Base-by-base conservation (phyloP, 257 asterid genomes). In the Solanum gandarillasii region DNA sequence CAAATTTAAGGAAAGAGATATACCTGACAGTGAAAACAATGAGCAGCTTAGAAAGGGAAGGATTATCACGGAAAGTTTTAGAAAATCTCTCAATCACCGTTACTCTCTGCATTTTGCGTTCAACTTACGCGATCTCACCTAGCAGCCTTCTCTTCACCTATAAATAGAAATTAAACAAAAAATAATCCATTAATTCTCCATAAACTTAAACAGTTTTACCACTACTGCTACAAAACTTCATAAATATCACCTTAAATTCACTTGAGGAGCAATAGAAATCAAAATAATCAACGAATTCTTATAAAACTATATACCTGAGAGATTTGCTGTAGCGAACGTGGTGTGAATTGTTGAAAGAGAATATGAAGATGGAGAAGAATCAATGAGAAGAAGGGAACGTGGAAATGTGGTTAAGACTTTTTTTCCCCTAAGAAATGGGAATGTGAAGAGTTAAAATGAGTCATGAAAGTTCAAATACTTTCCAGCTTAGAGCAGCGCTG, bases 1-100 rank as follows among this genome's bases (percentile, higher is more conserved):
- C 10, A 35, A 14, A 74, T 3, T 20, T 5, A 8, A 32, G 25
- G 78, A 31, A 74, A 74, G 1, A 43, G 16, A 65, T 25, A 14
- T 91, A 95, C 98, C 98, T 91, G 88, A 94, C 92, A 52, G 96
- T 90, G 91, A 94, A 91, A 82, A 94, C 94, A 68, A 94, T 78
- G 87, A 95, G 88, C 87, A 91, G 87, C 93, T 91, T 94, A 73
- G 95, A 91, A 36, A 94, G 85, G 79, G 97, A 86, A 74, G 95
- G 88, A 94, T 92, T 92, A 7, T 92, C 95, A 23, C 95, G 92
- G 84, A 92, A 93, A 48, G 87, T 93, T 52, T 93, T 89, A 9
- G 95, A 92, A 87, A 94, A 91, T 86, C 94, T 90, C 91, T 90
- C 92, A 83, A 94, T 86, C 90, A 89, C 78, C 90, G 94, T 87